These are phyloP conservation scores for Leccinum uliginosum DNA, from an alignment of 768 basidiomycete genomes.

Conservation along the genomic window DNA sequence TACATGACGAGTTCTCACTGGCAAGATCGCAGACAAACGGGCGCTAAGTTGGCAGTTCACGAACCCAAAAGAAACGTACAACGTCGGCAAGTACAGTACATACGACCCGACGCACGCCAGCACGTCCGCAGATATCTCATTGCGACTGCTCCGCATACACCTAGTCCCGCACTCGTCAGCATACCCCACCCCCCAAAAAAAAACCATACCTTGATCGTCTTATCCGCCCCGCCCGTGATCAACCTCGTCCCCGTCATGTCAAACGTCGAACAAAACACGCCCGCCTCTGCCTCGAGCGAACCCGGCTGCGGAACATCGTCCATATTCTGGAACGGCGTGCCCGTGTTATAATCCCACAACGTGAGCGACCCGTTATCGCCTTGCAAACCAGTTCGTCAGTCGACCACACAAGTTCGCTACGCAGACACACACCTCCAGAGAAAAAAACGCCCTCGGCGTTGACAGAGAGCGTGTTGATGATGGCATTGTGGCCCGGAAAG, in stretches of 20 bases:
- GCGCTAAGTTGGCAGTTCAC: no score
- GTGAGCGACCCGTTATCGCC: slow-evolving; percentile 90
- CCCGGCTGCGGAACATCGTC: slow-evolving; percentile 96
- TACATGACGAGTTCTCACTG: no score
- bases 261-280: slow-evolving; percentile 95
- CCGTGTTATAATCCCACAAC: slow-evolving; percentile 94
- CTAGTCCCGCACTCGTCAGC: slow-evolving; percentile 24
- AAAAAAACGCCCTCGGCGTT: slow-evolving; percentile 97
- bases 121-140: slow-evolving; percentile 22
- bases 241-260: slow-evolving; percentile 54
- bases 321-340: slow-evolving; percentile 90
- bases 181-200: background rate
- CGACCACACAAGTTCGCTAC: no score
- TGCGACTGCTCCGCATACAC: slow-evolving; percentile 71
- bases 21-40: no score
- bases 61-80: background rate
- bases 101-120: background rate
- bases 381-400: slow-evolving; percentile 35
- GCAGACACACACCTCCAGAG: slow-evolving; percentile 88
- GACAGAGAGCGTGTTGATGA: slow-evolving; percentile 93
- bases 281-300: slow-evolving; percentile 96
- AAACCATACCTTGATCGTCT: slow-evolving; percentile 84
- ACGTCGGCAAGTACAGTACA: no score
- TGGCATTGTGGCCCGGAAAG: slow-evolving; percentile 93
- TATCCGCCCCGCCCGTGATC: slow-evolving; percentile 96